Conservation (phyloP, 2,329 filamentous ascomycete genomes). For the Sordariomycetes sp. region DNA sequence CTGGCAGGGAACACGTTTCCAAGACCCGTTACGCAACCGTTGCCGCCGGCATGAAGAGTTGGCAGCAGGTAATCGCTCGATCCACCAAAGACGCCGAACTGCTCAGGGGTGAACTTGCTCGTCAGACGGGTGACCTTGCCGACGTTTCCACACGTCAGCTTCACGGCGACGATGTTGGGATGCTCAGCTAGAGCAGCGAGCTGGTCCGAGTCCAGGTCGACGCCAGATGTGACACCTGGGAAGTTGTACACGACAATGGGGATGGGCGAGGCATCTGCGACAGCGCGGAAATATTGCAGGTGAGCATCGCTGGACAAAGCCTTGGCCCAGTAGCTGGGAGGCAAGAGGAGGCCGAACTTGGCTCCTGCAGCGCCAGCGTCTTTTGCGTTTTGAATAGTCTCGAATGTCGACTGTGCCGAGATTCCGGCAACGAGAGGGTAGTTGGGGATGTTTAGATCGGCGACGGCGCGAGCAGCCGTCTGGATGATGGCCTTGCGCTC, state of each 20-base stretch:
- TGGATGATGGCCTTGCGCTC: constrained; percentile 31
- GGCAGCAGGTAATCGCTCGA: constrained; percentile 33
- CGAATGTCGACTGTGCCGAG: constrained; percentile 40
- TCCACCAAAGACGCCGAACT: constrained; percentile 33
- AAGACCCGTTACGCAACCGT: constrained; percentile 33
- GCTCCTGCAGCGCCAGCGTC: constrained; percentile 60
- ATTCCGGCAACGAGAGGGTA: constrained; percentile 36
- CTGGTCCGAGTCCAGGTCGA: constrained; percentile 55
- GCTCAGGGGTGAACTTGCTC: constrained; percentile 21
- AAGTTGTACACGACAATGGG: constrained; percentile 64
- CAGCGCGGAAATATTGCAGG: constrained; percentile 55
- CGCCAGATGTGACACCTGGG: constrained; percentile 53
- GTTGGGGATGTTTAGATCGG: constrained; percentile 19
- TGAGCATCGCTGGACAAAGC: constrained; percentile 40
- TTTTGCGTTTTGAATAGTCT: constrained; percentile 57
- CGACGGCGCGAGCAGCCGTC: constrained; percentile 25
- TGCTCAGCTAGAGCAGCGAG: constrained; percentile 50
- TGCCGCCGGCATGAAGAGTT: constrained; percentile 26
- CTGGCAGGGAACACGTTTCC: constrained; percentile 36
- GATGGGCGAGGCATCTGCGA: constrained; percentile 51
- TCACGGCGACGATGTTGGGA: constrained; percentile 59
- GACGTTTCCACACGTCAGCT: constrained; percentile 61
- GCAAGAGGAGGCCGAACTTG: constrained; percentile 65
- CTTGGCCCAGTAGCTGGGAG: constrained; percentile 63
- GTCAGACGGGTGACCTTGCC: constrained; percentile 56